These are phyloP conservation scores for Chytriomyces hyalinus DNA, from an alignment of 192 early-diverging fungal genomes.

Conservation along the genomic window DNA sequence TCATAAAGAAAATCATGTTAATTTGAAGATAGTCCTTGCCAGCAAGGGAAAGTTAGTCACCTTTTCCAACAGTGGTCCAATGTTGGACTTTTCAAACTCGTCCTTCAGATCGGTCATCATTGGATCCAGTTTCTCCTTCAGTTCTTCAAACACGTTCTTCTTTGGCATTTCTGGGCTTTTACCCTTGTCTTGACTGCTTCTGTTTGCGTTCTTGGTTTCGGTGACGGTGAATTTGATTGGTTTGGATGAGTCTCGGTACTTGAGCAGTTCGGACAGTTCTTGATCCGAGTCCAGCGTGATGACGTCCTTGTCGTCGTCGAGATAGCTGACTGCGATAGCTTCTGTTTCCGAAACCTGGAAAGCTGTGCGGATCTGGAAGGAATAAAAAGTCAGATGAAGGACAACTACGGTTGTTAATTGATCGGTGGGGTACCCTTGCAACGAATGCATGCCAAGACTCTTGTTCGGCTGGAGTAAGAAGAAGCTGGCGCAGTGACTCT, in stretches of 20 bases:
- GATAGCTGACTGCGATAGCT: constrained; percentile 37
- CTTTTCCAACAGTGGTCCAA: constrained; percentile 38
- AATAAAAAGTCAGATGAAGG: background rate
- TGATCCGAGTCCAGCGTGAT: constrained; percentile 42
- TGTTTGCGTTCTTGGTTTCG: background rate
- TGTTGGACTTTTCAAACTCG: constrained; percentile 35
- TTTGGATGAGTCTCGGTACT: background rate
- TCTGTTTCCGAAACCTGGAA: constrained; percentile 23
- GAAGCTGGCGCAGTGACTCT: constrained; percentile 21
- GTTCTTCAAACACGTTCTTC: constrained; percentile 13
- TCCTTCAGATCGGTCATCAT: constrained; percentile 23
- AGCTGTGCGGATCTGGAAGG: constrained; percentile 20
- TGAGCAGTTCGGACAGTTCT: constrained; percentile 31
- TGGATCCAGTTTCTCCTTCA: constrained; percentile 29
- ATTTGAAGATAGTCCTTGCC: background rate
- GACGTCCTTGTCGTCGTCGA: constrained; percentile 36
- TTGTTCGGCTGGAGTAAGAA: constrained; percentile 10
- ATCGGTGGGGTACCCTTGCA: background rate
- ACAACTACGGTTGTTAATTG: background rate
- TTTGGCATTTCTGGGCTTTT: constrained; percentile 5
- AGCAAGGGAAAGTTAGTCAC: background rate
- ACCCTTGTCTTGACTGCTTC: background rate
- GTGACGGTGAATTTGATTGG: constrained; percentile 9
- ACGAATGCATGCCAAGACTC: constrained; percentile 22
- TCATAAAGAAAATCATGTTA: background rate